A percentile compares a stretch with the other conserved stretches of the same genome.
These are phyloP conservation scores for Phytophthora foliorum DNA, from an alignment of 352 stramenopile species.

Conservation along the genomic window DNA sequence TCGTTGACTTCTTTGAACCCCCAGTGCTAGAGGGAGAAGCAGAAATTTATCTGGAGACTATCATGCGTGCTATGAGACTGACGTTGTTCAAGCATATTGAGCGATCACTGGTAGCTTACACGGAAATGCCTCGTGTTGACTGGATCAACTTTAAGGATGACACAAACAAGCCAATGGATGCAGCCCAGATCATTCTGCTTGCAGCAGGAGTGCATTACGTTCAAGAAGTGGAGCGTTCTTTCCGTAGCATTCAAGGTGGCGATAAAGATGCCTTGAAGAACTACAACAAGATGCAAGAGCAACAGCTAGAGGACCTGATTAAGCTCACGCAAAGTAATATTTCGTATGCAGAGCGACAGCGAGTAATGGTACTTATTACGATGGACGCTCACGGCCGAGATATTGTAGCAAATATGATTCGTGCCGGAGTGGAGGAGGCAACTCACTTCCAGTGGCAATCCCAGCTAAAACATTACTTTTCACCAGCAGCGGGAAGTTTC, in stretches of 20 bases:
- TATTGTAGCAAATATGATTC: conserved; percentile 97
- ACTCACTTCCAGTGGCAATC: conserved; percentile 95
- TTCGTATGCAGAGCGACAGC: conserved; percentile 92
- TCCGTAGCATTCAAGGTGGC: conserved; percentile 77
- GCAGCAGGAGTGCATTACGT: conserved; percentile 95
- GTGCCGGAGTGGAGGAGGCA: conserved; percentile 84
- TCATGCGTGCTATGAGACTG: conserved; percentile 94
- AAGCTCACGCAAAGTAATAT: conserved; percentile 93
- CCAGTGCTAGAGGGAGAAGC: conserved; percentile 96
- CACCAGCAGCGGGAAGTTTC: conserved; percentile 88
- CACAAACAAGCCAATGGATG: conserved; percentile 90
- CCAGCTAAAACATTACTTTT: conserved; percentile 97
- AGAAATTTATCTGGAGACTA: conserved; percentile 97
- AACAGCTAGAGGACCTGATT: conserved; percentile 96
- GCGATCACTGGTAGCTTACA: conserved; percentile 93
- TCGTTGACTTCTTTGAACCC: conserved; percentile 93
- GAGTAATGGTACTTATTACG: conserved; percentile 97
- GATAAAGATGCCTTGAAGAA: conserved; percentile 89
- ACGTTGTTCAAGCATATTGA: conserved; percentile 96
- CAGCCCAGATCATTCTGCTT: conserved; percentile 96
- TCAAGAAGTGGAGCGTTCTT: conserved; percentile 90
- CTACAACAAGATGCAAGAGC: conserved; percentile 94
- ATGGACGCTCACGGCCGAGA: conserved; percentile 96
- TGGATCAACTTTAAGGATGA: conserved; percentile 97
- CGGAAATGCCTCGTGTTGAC: conserved; percentile 91